Base-by-base conservation (phyloP, 1,139 yeast species). In the Debaryomyces subglobosus region DNA sequence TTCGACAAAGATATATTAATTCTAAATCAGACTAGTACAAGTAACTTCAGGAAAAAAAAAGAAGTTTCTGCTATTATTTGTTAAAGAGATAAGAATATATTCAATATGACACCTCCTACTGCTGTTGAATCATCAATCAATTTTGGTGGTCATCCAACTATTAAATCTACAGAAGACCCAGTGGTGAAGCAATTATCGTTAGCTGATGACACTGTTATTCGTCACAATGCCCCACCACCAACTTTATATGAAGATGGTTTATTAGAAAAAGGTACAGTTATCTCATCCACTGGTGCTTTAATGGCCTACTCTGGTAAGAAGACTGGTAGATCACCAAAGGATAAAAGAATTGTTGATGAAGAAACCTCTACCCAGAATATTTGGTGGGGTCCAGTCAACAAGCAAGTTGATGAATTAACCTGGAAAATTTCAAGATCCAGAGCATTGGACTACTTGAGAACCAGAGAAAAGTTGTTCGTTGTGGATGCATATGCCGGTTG, bases 321-420 rank as follows among this genome's bases (percentile, higher is more conserved):
- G 78, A 94, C 98, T 50, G 99, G 99, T 62, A 88, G 99, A 74
- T 94, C 98, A 39, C 99, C 99, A 68, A 89, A 87, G 78, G 99
- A 94, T 75, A 94, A 94, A 74, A 90, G 99, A 77, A 89, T 94
- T 71, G 98, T 94, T 57, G 97, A 92, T 61, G 98, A 94, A 77
- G 87, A 82, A 60, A 79, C 95, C 47, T 91, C 97, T 37, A 72
- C 81, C 50, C 82, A 89, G 54, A 78, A 92, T 67, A 84, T 94
- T 61, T 94, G 99, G 98, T 94, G 99, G 99, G 99, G 99, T 27
- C 98, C 98, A 8, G 99, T 94, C 62, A 94, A 94, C 79, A 90
- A 89, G 74, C 89, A 92, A 74, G 94, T 94, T 63, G 87, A 90
- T 55, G 97, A 90, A 73, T 85, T 86, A 68, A 91, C 97, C 40